phyloP scores from a whole-genome alignment of 2,329 filamentous ascomycete species.

The Cladophialophora carrionii region DNA sequence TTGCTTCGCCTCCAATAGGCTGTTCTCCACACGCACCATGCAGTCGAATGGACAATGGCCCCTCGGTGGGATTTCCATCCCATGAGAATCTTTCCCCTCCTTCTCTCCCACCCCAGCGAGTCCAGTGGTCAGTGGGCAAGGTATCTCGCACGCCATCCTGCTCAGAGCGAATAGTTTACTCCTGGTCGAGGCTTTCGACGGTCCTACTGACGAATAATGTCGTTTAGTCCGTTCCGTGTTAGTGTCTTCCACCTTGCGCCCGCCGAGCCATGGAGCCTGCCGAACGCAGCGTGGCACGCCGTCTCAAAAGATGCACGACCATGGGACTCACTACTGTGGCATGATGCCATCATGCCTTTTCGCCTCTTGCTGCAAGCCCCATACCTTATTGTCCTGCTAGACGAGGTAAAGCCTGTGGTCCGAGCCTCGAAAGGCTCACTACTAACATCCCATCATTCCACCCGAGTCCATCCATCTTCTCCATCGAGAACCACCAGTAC shows the following conservation, averaged over 20 bases:
- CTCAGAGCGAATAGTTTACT: neutral
- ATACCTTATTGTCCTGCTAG: constrained; percentile 8
- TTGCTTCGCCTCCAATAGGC: constrained; percentile 7
- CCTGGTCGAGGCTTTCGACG: neutral
- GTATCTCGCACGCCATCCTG: constrained; percentile 16
- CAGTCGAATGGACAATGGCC: constrained; percentile 10
- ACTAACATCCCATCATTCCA: constrained; percentile 7
- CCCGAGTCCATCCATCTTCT: constrained; percentile 15
- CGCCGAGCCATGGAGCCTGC: constrained; percentile 12
- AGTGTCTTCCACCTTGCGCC: constrained; percentile 8
- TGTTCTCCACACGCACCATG: constrained; percentile 12
- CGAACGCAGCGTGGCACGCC: constrained; percentile 11
- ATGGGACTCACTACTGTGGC: constrained; percentile 13
- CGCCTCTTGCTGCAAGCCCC: constrained; percentile 8
- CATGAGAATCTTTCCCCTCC: constrained; percentile 10
- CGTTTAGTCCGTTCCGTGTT: constrained; percentile 4
- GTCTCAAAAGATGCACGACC: constrained; percentile 7
- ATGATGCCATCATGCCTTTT: constrained; percentile 20
- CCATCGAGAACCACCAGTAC: constrained; percentile 13
- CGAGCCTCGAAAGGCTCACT: constrained; percentile 1
- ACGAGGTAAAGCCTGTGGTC: constrained; percentile 7
- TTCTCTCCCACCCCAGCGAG: constrained; percentile 5
- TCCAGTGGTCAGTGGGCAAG: neutral
- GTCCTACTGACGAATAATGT: constrained; percentile 10
- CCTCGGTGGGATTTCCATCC: neutral